These are phyloP conservation scores for Pseudonitzschia multiseries DNA, from an alignment of 108 stramenopile genomes.

Conservation along the genomic window DNA sequence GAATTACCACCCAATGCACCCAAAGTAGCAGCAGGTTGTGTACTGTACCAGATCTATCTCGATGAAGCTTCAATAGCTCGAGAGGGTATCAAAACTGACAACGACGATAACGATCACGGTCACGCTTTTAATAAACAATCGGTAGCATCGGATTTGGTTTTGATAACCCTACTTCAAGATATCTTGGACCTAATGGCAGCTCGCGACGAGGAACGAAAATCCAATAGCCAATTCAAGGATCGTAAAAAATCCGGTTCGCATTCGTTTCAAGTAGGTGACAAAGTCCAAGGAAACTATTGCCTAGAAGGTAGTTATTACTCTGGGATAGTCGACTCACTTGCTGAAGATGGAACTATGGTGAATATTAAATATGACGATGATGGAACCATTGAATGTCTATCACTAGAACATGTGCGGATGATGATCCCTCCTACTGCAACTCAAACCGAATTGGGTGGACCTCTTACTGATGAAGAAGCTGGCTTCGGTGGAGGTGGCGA, in stretches of 20 bases:
- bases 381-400: constrained; percentile 60
- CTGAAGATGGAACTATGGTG: constrained; percentile 47
- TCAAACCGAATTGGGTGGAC: constrained; percentile 40
- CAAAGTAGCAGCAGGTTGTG: constrained; percentile 71
- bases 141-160: constrained; percentile 30
- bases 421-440: constrained; percentile 34
- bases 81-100: constrained; percentile 26
- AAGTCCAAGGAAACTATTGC: constrained; percentile 65
- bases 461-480: constrained; percentile 69
- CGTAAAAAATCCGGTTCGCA: constrained; percentile 31
- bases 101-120: constrained; percentile 34
- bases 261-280: constrained; percentile 55
- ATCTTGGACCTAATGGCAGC: constrained; percentile 40
- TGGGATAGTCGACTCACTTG: constrained; percentile 50
- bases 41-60: constrained; percentile 62
- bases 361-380: constrained; percentile 70
- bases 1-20: constrained; percentile 33
- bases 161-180: constrained; percentile 52
- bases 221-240: constrained; percentile 19
- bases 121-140: constrained; percentile 10
- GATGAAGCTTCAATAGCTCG: constrained; percentile 45
- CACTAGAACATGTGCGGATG: constrained; percentile 51
- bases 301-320: constrained; percentile 73
- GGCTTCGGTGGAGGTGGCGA: constrained; percentile 53
- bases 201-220: constrained; percentile 32